Percentiles rank a stretch among this genome's conserved stretches.
Conservation (phyloP, 768 basidiomycete genomes). For the Pleurotus giganteus region DNA sequence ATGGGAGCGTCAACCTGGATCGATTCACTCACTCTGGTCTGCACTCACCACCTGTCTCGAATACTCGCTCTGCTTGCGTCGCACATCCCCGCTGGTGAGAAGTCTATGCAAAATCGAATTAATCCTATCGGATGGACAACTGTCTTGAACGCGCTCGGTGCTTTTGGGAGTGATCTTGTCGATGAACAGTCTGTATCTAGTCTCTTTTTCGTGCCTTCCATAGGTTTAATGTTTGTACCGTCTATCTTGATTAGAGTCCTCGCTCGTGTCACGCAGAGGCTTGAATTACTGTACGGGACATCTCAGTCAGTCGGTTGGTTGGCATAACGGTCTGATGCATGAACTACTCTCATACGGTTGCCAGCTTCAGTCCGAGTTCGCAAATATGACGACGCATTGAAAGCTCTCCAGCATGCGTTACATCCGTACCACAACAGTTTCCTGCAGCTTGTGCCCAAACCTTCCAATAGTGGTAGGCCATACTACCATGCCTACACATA, state of each 20-base stretch:
- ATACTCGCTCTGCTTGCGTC: slow-evolving; percentile 54
- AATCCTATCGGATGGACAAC: slow-evolving; percentile 62
- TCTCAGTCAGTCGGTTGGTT: slow-evolving; percentile 10
- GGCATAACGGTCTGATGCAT: neutral
- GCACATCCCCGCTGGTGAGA: slow-evolving; percentile 52
- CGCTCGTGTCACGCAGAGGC: slow-evolving; percentile 7
- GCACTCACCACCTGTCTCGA: slow-evolving; percentile 45
- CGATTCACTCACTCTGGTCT: slow-evolving; percentile 37
- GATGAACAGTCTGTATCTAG: slow-evolving; percentile 33
- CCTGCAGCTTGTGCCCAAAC: neutral
- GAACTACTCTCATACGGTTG: neutral
- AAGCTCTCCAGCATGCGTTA: neutral
- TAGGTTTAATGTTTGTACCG: neutral
- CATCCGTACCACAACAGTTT: neutral
- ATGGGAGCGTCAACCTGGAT: slow-evolving; percentile 29
- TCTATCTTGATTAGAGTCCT: slow-evolving; percentile 5
- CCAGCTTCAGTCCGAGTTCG: neutral
- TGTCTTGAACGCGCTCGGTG: slow-evolving; percentile 53
- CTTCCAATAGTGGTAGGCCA: neutral
- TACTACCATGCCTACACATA: neutral
- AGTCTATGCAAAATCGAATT: slow-evolving; percentile 65
- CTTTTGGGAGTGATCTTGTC: slow-evolving; percentile 32
- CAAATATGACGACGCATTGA: neutral
- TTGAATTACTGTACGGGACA: slow-evolving; percentile 12
- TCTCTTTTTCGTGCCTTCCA: neutral